Evolutionary conservation across 1,284 basidiomycete species (phyloP).

Genomic region (Ustilago lituana): DNA sequence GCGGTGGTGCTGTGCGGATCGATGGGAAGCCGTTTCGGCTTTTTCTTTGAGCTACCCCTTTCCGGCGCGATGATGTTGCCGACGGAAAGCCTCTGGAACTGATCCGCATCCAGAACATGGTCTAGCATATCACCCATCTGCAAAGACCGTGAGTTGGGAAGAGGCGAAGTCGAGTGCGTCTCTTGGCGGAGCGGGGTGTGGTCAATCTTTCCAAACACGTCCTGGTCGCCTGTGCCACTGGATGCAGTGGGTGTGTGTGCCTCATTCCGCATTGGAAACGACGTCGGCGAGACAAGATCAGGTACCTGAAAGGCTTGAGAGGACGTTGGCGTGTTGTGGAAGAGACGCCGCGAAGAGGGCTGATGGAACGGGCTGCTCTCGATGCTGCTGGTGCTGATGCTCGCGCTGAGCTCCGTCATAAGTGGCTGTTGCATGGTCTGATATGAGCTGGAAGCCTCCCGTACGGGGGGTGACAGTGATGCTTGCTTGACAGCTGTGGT

Average conservation of each 20-base stretch:
- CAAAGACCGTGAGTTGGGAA: constrained; percentile 38
- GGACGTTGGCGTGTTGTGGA: constrained; percentile 34
- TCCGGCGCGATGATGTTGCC: constrained; percentile 48
- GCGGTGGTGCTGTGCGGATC: constrained; percentile 33
- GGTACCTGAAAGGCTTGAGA: background rate
- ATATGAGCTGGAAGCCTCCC: background rate
- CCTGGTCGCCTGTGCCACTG: constrained; percentile 5
- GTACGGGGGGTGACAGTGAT: constrained; percentile 14
- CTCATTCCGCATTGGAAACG: constrained; percentile 3
- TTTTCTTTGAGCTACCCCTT: constrained; percentile 33
- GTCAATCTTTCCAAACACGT: constrained; percentile 44
- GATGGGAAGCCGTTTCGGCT: constrained; percentile 15
- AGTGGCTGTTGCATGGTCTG: constrained; percentile 13
- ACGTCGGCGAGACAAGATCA: constrained; percentile 15
- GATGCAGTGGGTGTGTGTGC: constrained; percentile 22
- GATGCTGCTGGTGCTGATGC: constrained; percentile 29
- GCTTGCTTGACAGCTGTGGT: background rate
- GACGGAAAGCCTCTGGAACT: constrained; percentile 26
- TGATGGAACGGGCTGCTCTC: constrained; percentile 20
- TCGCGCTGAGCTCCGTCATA: constrained; percentile 22
- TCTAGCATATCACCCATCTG: constrained; percentile 44
- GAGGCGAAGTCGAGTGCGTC: constrained; percentile 39
- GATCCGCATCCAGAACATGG: constrained; percentile 24
- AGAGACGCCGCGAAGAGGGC: constrained; percentile 34
- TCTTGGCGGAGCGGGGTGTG: constrained; percentile 39